phyloP scores from a whole-genome alignment of 495 filamentous ascomycete genomes.

The Stereocaulon alpinum region DNA sequence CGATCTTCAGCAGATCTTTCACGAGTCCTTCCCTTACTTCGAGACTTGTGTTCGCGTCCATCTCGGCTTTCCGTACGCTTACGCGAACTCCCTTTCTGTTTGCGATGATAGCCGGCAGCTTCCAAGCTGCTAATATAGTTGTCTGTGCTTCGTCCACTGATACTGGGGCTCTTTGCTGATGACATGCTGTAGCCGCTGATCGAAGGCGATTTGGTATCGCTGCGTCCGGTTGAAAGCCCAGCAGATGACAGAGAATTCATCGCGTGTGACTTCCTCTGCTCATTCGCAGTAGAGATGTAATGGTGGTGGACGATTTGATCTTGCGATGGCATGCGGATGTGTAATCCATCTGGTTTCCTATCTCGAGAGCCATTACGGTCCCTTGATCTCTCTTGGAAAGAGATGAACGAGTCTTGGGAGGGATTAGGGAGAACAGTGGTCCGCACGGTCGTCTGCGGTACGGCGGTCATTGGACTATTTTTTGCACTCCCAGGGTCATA shows the following conservation, averaged over 20 bases:
- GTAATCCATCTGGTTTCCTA: conserved; percentile 72
- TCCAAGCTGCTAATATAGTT: conserved; percentile 84
- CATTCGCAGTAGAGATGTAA: conserved; percentile 13
- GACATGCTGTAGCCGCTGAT: conserved; percentile 38
- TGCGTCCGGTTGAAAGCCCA: conserved; percentile 18
- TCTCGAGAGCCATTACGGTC: conserved; percentile 63
- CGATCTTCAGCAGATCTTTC: conserved; percentile 55
- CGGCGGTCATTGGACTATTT: conserved; percentile 42
- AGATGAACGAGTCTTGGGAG: conserved; percentile 42
- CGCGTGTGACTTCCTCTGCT: conserved; percentile 19
- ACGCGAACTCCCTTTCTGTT: conserved; percentile 34
- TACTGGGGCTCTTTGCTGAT: conserved; percentile 41
- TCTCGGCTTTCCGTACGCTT: conserved; percentile 50
- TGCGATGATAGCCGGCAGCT: conserved; percentile 54
- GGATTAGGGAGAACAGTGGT: conserved; percentile 52
- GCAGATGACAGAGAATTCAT: conserved; percentile 16
- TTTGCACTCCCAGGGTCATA: conserved; percentile 37
- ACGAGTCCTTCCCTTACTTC: conserved; percentile 37
- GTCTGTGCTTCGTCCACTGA: conserved; percentile 59
- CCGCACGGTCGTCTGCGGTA: conserved; percentile 35
- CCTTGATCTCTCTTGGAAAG: conserved; percentile 46
- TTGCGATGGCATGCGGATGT: conserved; percentile 57
- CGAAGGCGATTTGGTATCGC: conserved; percentile 27
- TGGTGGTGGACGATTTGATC: conserved; percentile 28
- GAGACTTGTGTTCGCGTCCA: conserved; percentile 39